A percentile compares a stretch with the other conserved stretches of the same genome.
phyloP scores from a whole-genome alignment of 805 yeast genomes.

The Huiozyma naganishii region DNA sequence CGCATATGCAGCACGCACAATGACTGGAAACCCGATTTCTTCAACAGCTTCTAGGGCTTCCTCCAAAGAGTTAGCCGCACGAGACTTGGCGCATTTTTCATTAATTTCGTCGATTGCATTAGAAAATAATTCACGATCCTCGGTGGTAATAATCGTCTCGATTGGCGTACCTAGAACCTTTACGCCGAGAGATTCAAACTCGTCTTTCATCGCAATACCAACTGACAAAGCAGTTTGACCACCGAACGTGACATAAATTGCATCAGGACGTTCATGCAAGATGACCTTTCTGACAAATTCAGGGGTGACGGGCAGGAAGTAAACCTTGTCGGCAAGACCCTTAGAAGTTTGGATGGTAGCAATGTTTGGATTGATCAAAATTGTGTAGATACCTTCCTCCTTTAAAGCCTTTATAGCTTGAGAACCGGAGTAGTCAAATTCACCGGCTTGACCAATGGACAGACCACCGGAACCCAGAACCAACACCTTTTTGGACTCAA shows the following conservation, averaged over 20 bases:
- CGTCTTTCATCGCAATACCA: slow-evolving; percentile 92
- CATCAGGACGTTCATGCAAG: slow-evolving; percentile 90
- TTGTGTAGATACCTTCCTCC: slow-evolving; percentile 95
- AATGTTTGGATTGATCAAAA: slow-evolving; percentile 92
- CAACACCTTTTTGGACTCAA: slow-evolving; percentile 79
- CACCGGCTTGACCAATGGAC: slow-evolving; percentile 99
- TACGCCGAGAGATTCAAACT: slow-evolving; percentile 78
- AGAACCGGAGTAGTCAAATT: slow-evolving; percentile 96
- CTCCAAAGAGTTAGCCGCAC: slow-evolving; percentile 65
- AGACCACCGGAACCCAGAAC: slow-evolving; percentile 97
- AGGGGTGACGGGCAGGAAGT: slow-evolving; percentile 94
- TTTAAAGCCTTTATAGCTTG: slow-evolving; percentile 98
- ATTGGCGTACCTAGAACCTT: slow-evolving; percentile 94
- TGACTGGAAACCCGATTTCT: slow-evolving; percentile 87
- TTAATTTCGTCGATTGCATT: slow-evolving; percentile 88
- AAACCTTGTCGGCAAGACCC: slow-evolving; percentile 96
- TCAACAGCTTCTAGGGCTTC: slow-evolving; percentile 82
- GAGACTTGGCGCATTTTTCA: slow-evolving; percentile 92
- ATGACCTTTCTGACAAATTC: slow-evolving; percentile 95
- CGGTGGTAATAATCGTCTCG: slow-evolving; percentile 92
- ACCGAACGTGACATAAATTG: slow-evolving; percentile 94
- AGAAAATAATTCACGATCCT: slow-evolving; percentile 94
- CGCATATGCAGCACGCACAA: slow-evolving; percentile 95
- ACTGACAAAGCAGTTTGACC: slow-evolving; percentile 97
- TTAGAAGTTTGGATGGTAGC: slow-evolving; percentile 97